phyloP scores from a whole-genome alignment of 306 rosid genomes.

The Cajanus cajan region DNA sequence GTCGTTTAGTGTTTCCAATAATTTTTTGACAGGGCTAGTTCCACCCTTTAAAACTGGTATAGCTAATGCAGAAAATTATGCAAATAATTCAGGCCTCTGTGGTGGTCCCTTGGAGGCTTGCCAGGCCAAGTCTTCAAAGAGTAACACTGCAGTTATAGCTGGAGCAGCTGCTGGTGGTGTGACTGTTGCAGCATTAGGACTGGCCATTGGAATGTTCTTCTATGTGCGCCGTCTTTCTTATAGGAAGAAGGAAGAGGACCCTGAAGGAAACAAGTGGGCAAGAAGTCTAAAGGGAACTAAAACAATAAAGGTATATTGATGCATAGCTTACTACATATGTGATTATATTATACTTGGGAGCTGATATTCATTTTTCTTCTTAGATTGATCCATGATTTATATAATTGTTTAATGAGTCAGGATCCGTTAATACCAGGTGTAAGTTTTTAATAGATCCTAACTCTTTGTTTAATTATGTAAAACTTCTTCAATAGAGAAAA shows the following conservation, averaged over 20 bases:
- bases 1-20: conserved; percentile 50
- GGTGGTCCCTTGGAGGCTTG: conserved; percentile 41
- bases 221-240: conserved; percentile 53
- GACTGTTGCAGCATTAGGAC: conserved; percentile 55
- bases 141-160: conserved; percentile 61
- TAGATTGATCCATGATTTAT: background rate
- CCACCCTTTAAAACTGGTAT: conserved; percentile 12
- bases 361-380: conserved; percentile 7
- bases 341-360: background rate
- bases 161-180: conserved; percentile 80
- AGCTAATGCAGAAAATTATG: conserved; percentile 17
- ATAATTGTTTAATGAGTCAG: too few relatives aligned
- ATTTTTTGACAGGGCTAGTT: conserved; percentile 64
- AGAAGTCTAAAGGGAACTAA: conserved; percentile 75
- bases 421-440: too few relatives aligned
- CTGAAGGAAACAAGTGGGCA: conserved; percentile 97
- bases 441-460: too few relatives aligned
- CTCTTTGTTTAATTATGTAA: conserved; percentile 6
- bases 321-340: conserved; percentile 2
- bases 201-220: conserved; percentile 60
- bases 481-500: background rate
- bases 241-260: conserved; percentile 80
- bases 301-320: conserved; percentile 59
- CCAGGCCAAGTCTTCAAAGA: conserved; percentile 23
- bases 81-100: conserved; percentile 75